Evolutionary conservation across 2,329 filamentous ascomycete species (phyloP), one percentile per base, ranked within the genome.

Genomic region (Thelonectria discophora): DNA sequence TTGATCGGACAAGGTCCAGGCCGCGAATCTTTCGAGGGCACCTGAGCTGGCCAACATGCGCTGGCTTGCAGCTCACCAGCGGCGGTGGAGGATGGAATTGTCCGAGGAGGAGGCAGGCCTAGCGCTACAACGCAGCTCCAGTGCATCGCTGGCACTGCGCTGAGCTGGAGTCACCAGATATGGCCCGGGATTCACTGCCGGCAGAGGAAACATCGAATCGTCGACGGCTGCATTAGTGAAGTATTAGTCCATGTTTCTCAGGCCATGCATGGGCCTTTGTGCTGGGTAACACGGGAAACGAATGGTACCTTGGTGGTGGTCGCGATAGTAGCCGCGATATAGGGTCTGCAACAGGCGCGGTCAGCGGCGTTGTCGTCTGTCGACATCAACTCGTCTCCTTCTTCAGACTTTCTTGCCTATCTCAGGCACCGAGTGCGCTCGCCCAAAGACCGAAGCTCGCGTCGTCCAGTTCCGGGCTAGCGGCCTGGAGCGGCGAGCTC

Each of bases 291-390:
- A 27, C 30, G 10, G 37, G 47, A 56, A 56, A 61, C 53, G 53
- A 56, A 61, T 61, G 58, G 32, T 21, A 61, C 58, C 53, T 56
- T 51, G 48, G 54, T 56, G 58, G 58, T 47, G 42, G 43, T 56
- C 32, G 42, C 40, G 52, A 47, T 47, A 43, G 56, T 42, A 27
- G 21, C 6, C 3, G 11, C 46, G 30, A 42, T 42, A 18, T 52
- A 55, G 18, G 37, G 40, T 10, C 20, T 18, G 20, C 39, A 18
- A 39, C 24, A 24, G 27, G 46, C 40, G 27, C 20, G 43, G 20
- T 15, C 27, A 39, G 27, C 32, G 27, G 40, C 13, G 27, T 10
- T 8, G 27, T 40, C 32, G 43, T 47, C 43, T 40, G 32, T 43
- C 34, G 34, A 30, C 27, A 30, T 34, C 53, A 40, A 21, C 43